Evolutionary conservation across 176 grass and related monocot species (phyloP), one percentile per base, ranked within the genome.

Genomic region (Juncus effusus): DNA sequence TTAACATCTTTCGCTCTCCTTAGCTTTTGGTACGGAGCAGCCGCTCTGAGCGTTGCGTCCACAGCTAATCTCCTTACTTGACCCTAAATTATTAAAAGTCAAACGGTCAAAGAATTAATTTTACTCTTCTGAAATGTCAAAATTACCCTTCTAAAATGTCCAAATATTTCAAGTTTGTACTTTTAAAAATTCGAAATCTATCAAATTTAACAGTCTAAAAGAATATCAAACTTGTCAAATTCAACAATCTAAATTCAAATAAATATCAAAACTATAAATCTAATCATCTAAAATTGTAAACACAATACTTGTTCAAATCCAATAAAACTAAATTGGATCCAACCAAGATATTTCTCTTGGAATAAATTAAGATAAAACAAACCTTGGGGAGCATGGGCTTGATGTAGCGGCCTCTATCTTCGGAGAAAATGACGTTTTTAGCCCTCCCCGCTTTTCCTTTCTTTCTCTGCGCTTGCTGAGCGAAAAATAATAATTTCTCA

Each of bases 301-400:
- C 19, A 28, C 19, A 28, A 28, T 28, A 28, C 19, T 28, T 28
- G 19, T 28, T 28, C 19, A 28, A 28, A 28, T 28, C 19, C 19
- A 28, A 28, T 28, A 28, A 28, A 28, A 28, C 19, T 28, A 28
- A 47, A 47, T 47, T 47, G 44, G 44, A n/a, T n/a, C n/a, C n/a
- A n/a, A 1, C 19, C 19, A 28, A 28, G 19, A 28, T 28, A 28
- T 28, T 28, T 28, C 1, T 28, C 19, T 1, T 47, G 44, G 44
- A 47, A 47, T 47, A 2, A 47, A 28, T 28, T 37, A 36, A 60
- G 13, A 66, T 61, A 77, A 74, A 47, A 72, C 35, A 79, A 62
- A 92, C 93, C 93, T 97, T 97, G 39, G 93, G 93, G 77, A 97
- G 82, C 93, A 97, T 97, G 75, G 93, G 78, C 39, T 92, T 92